phyloP scores from a whole-genome alignment of 306 rosid genomes.

The Lathyrus sativus region DNA sequence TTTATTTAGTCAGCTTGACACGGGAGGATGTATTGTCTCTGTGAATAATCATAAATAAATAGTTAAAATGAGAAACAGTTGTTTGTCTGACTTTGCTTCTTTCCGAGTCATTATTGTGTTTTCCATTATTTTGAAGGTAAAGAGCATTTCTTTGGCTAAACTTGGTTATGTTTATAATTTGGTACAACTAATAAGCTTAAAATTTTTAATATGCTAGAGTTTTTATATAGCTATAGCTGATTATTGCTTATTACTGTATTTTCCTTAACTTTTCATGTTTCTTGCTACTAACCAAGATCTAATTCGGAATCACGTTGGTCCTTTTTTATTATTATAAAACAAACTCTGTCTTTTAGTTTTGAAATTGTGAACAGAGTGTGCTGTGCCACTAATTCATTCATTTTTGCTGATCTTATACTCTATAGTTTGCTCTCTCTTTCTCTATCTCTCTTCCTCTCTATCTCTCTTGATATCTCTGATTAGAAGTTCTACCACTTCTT shows the following conservation, averaged over 20 bases:
- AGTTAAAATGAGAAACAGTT: constrained; percentile 9
- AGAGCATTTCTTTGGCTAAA: constrained; percentile 7
- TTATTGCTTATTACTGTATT: constrained; percentile 6
- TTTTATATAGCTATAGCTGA: constrained; percentile 19
- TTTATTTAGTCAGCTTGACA: constrained; percentile 11
- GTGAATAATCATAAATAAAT: constrained; percentile 21
- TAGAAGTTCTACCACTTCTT: constrained; percentile 55
- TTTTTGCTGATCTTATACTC: constrained; percentile 26
- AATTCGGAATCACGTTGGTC: constrained; percentile 18
- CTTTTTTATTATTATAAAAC: not conserved
- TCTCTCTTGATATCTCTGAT: constrained; percentile 43
- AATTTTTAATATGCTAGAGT: not conserved
- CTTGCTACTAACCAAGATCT: constrained; percentile 30
- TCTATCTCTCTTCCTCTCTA: not conserved
- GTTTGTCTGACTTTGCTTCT: not conserved
- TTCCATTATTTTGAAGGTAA: not conserved
- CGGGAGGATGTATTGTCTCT: constrained; percentile 8
- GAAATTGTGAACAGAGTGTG: constrained; percentile 24
- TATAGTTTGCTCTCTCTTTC: not conserved
- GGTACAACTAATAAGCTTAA: constrained; percentile 7
- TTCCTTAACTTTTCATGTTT: constrained; percentile 33
- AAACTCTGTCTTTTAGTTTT: constrained; percentile 29
- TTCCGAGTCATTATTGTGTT: no score
- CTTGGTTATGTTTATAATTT: constrained; percentile 22
- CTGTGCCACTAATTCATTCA: constrained; percentile 25